Evolutionary conservation across 2,329 filamentous ascomycete species (phyloP).

Genomic region (Venturia nashicola): DNA sequence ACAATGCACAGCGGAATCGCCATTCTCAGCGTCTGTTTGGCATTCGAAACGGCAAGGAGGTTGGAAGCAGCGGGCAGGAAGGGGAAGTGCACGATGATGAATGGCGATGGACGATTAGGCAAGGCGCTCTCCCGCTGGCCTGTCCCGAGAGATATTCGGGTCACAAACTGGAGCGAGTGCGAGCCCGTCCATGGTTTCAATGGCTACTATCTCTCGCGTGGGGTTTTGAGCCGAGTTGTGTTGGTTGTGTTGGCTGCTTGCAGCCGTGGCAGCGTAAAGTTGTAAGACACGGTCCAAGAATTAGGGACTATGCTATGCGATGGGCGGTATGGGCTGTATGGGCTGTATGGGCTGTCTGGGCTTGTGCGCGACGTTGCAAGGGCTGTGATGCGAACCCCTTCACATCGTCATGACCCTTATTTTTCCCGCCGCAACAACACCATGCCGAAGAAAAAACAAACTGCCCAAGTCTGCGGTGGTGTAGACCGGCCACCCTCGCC

Average conservation of each 20-base stretch:
- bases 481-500: background rate
- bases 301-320: background rate
- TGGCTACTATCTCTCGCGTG: background rate
- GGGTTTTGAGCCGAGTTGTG: no score
- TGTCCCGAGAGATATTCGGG: background rate
- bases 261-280: no score
- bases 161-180: no score
- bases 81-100: background rate
- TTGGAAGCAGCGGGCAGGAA: background rate
- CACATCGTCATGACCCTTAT: background rate
- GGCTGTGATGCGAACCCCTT: background rate
- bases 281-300: background rate
- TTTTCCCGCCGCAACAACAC: no score
- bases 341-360: no score
- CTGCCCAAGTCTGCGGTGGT: background rate
- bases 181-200: background rate
- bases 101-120: background rate
- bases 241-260: no score
- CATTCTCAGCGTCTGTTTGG: background rate
- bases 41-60: background rate
- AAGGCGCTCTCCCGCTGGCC: background rate
- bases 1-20: background rate
- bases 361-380: background rate
- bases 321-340: no score
- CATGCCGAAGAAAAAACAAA: background rate